Conservation (phyloP, 2,329 filamentous ascomycete genomes). For the Neonectria sp. region DNA sequence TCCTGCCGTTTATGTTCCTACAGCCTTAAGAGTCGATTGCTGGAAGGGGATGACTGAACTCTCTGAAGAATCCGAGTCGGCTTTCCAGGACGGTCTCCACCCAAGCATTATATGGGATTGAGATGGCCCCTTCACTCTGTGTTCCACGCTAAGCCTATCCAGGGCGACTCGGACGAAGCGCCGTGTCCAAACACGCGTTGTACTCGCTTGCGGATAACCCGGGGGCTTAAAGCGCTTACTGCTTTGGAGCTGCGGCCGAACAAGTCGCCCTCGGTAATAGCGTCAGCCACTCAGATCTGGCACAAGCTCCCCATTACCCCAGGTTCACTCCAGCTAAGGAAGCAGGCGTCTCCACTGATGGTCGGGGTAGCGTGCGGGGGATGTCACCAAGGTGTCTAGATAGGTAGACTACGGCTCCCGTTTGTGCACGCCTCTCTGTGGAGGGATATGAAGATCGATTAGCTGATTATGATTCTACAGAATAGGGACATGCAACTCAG, state of each 20-base stretch:
- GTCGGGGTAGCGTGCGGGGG: conserved; percentile 20
- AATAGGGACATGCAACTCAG: too few species aligned
- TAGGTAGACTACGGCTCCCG: not conserved
- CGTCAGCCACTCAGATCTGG: not conserved
- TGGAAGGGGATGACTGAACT: not conserved
- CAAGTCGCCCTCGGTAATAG: conserved; percentile 9
- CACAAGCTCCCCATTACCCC: conserved; percentile 13
- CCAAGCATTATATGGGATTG: conserved; percentile 8
- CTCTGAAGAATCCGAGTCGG: not conserved
- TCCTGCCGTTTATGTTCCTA: not conserved
- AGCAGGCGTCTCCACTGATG: conserved; percentile 6
- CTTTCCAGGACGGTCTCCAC: not conserved
- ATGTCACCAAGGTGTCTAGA: not conserved
- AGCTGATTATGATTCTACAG: not conserved
- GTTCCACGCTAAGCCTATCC: conserved; percentile 3
- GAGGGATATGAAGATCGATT: not conserved
- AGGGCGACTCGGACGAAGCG: conserved; percentile 18
- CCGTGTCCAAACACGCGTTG: conserved; percentile 12
- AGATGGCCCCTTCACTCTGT: not conserved
- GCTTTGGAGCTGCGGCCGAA: conserved; percentile 16
- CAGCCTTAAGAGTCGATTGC: too few species aligned
- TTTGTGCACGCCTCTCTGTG: not conserved
- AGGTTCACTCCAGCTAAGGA: conserved; percentile 2
- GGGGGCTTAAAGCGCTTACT: not conserved
- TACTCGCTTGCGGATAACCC: conserved; percentile 6